Base-by-base conservation (phyloP, 805 yeast genomes). In the Wickerhamiella occidentalis region DNA sequence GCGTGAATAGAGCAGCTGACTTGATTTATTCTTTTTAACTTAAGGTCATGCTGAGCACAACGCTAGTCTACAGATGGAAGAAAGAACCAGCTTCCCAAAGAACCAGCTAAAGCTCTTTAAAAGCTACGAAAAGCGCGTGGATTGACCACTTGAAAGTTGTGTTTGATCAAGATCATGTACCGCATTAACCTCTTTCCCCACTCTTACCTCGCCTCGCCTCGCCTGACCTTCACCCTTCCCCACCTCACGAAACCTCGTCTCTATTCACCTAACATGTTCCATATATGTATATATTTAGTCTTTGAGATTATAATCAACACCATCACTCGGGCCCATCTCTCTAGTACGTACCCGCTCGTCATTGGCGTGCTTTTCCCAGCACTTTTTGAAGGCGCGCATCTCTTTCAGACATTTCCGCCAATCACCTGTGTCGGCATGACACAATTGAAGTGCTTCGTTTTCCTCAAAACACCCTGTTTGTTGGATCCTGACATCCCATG, bases 341-440 rank as follows among this genome's bases (percentile, higher is more conserved):
- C 49, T 50, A 1, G 60, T 57, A 13, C 12, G n/a, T 2, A 53
- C 55, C 2, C 86, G 68, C 48, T 68, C 68, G 57, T 75, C 67
- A 55, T 81, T 80, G 37, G 76, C 74, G 59, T 78, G 69, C 13
- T 52, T 58, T 7, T 66, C 73, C 87, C 87, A 81, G 64, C 88
- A 81, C 49, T 73, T 68, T 48, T 73, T 71, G 59, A 81, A 80
- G 13, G 73, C 75, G 29, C 67, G 66, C 82, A 77, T 73, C 61
- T 84, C 92, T 17, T 67, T 65, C 2, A 76, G 61, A 55, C 94
- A 83, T 57, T 77, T 65, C 48, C 94, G 66, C 95, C 95, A 85
- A 60, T 85, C 94, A 25, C 77, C 77, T 1, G 80, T 80, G 52
- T 83, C 94, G 3, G 86, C 87, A 60, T 82, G 87, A 56, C 95